A percentile compares a stretch with the other conserved stretches of the same genome.
Evolutionary conservation across 805 yeast genomes (phyloP).

Genomic region (Metschnikowia noctiluminum): DNA sequence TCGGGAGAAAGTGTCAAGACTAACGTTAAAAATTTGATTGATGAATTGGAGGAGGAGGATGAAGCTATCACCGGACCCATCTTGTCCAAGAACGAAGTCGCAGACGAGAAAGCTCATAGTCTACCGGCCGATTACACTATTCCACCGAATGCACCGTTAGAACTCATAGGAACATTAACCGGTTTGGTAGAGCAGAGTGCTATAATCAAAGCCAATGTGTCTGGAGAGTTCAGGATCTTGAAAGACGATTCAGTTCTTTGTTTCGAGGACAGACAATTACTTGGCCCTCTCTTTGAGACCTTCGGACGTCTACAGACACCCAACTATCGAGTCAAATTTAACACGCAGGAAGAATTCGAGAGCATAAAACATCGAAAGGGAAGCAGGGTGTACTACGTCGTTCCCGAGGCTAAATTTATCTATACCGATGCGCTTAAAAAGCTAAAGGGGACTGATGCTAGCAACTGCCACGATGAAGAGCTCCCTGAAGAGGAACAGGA

Average conservation of each 20-base stretch:
- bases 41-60: constrained; percentile 42
- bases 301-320: constrained; percentile 88
- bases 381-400: constrained; percentile 66
- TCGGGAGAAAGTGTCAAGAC: constrained; percentile 3
- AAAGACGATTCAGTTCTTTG: constrained; percentile 81
- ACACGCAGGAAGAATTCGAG: constrained; percentile 46
- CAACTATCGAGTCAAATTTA: constrained; percentile 70
- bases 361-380: constrained; percentile 50
- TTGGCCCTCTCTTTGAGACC: constrained; percentile 83
- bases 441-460: constrained; percentile 88
- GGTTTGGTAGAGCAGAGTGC: constrained; percentile 70
- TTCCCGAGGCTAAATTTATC: constrained; percentile 73
- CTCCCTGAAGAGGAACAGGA: constrained; percentile 91
- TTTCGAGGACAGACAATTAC: constrained; percentile 60
- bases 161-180: constrained; percentile 65
- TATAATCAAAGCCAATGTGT: constrained; percentile 63
- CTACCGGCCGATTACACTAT: constrained; percentile 67
- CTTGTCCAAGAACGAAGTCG: constrained; percentile 70
- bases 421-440: constrained; percentile 69
- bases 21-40: constrained; percentile 5
- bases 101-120: constrained; percentile 62
- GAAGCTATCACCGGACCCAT: constrained; percentile 59
- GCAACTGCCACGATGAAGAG: constrained; percentile 93
- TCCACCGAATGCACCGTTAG: constrained; percentile 59
- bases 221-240: constrained; percentile 83